Conservation (phyloP, 2,329 filamentous ascomycete species). For the Aspergillus ustus region DNA sequence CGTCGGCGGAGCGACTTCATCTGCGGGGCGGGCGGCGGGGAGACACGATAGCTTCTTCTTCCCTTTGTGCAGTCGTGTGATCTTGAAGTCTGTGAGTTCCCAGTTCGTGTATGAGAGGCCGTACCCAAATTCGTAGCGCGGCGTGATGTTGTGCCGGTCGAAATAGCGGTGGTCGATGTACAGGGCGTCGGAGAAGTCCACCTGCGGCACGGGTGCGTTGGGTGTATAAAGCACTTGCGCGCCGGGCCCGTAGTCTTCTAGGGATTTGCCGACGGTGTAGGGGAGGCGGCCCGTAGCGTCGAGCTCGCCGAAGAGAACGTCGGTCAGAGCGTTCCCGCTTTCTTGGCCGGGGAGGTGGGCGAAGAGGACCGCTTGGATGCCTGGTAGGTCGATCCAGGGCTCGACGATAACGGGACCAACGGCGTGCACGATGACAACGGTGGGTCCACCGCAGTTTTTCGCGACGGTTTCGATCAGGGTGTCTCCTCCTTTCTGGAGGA, state of each 20-base stretch:
- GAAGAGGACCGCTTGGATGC: conserved; percentile 77
- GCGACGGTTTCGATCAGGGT: conserved; percentile 74
- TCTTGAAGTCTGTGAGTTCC: conserved; percentile 59
- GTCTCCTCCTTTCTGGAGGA: conserved; percentile 78
- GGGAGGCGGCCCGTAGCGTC: conserved; percentile 84
- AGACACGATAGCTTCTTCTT: conserved; percentile 51
- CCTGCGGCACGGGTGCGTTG: conserved; percentile 74
- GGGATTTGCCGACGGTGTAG: conserved; percentile 78
- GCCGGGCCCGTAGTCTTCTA: conserved; percentile 76
- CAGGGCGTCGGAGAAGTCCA: conserved; percentile 80
- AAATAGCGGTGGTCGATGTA: conserved; percentile 92
- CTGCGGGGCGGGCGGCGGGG: conserved; percentile 48
- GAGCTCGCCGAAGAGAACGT: conserved; percentile 77
- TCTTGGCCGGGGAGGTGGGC: conserved; percentile 89
- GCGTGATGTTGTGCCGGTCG: conserved; percentile 73
- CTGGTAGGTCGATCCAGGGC: conserved; percentile 75
- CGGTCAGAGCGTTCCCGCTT: conserved; percentile 78
- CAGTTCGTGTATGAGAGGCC: conserved; percentile 83
- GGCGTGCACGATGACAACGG: conserved; percentile 84
- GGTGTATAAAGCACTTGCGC: conserved; percentile 72
- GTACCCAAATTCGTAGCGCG: conserved; percentile 84
- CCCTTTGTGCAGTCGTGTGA: conserved; percentile 48
- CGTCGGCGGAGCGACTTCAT: conserved; percentile 54
- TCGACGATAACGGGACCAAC: conserved; percentile 84
- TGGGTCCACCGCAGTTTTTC: conserved; percentile 61